phyloP scores from a whole-genome alignment of 371 early-diverging fungal species.

The Lichtheimia corymbifera region DNA sequence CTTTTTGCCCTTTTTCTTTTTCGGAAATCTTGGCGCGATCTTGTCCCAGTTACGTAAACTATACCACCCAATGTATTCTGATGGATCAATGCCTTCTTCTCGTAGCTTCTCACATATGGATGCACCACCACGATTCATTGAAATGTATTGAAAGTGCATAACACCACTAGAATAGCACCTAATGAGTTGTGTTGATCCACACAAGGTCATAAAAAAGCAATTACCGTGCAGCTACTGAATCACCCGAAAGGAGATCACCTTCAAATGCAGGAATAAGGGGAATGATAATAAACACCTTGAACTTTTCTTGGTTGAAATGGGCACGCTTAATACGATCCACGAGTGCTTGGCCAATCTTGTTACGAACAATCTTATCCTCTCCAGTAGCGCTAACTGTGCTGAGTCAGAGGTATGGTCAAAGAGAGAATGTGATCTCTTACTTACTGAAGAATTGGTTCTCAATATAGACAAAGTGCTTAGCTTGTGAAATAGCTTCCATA shows the following conservation, averaged over 20 bases:
- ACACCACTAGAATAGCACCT: constrained; percentile 45
- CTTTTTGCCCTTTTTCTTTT: constrained; percentile 1
- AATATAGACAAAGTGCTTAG: constrained; percentile 89
- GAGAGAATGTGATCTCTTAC: not conserved
- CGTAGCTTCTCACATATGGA: constrained; percentile 67
- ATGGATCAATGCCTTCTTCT: constrained; percentile 65
- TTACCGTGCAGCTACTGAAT: constrained; percentile 68
- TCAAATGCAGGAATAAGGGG: constrained; percentile 93
- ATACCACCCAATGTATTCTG: constrained; percentile 82
- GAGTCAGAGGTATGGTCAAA: not conserved
- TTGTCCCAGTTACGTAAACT: constrained; percentile 76
- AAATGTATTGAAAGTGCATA: constrained; percentile 83
- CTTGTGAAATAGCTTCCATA: constrained; percentile 69
- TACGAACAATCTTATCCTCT: constrained; percentile 34
- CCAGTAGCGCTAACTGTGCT: constrained; percentile 25
- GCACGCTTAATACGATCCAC: constrained; percentile 78
- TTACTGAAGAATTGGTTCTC: constrained; percentile 92
- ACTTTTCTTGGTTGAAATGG: constrained; percentile 62
- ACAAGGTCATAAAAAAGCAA: constrained; percentile 27
- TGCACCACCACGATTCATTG: constrained; percentile 78
- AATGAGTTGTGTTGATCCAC: not conserved
- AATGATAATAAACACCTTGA: constrained; percentile 85
- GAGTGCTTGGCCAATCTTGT: constrained; percentile 52
- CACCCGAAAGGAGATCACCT: constrained; percentile 73
- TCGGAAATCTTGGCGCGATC: constrained; percentile 21